Base-by-base conservation (phyloP, 1,139 yeast species). In the Candida tetrigidarum region DNA sequence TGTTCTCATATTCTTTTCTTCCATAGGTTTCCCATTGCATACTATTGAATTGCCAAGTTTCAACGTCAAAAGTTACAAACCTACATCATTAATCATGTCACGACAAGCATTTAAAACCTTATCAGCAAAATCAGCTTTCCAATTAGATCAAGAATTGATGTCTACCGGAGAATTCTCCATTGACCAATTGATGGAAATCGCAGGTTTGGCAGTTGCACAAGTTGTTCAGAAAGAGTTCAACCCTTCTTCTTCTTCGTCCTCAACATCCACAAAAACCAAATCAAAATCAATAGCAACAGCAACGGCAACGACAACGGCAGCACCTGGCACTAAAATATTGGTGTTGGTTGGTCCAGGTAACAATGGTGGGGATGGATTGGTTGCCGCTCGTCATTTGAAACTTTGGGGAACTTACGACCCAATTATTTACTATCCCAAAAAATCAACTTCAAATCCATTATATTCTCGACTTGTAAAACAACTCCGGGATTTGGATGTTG, bases 281-380 rank as follows among this genome's bases (percentile, higher is more conserved):
- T n/a, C n/a, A n/a, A n/a, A n/a, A n/a, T n/a, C n/a, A n/a, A n/a
- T n/a, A n/a, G n/a, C n/a, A n/a, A n/a, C n/a, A 37, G 39, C 12
- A 7, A 29, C 19, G 33, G 26, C 9, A 22, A 29, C 26, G n/a
- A n/a, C n/a, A n/a, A n/a, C n/a, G 35, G 39, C 12, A 7, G 29
- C 19, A 35, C 23, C 9, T 18, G 26, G 18, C 5, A 40, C 18
- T 15, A 60, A 63, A 34, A 82, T 92, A 0, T 67, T 92, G 40
- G 79, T 93, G 3, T 70, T 92, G 6, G 90, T 85, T 6, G 99
- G 99, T 0, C 98, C 98, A 0, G 99, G 99, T 1, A 93, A 93
- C 59, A 93, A 93, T 59, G 98, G 92, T 3, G 99, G 99, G 1
- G 99, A 93, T 63, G 99, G 99, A 0, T 70, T 93, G 16, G 99